Base-by-base conservation (phyloP, 2,329 filamentous ascomycete species). In the Neospermospora avenae region DNA sequence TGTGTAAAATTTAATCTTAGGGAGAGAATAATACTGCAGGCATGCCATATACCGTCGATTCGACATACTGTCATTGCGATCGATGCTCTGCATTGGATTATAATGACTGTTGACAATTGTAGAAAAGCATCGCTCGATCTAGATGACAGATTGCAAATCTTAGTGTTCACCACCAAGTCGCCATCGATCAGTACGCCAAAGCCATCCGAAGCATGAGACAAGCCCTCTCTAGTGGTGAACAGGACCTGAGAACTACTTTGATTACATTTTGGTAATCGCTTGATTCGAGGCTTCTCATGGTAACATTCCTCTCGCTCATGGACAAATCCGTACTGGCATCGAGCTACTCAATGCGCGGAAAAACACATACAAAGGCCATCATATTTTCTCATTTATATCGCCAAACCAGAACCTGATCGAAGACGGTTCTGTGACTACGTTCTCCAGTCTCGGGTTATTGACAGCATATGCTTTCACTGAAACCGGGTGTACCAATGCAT, bases 361-460 rank as follows among this genome's bases (percentile, higher is more conserved):
- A 22, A 2, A 70, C 66, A 44, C 54, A 5, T 61, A 61, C 14
- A 34, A 46, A 11, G 18, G 34, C 5, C 18, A 63, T 3, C 18
- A 35, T 2, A 39, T 53, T 4, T 20, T 53, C 7, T 45, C 51
- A 2, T 48, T 44, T 20, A 24, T 22, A 24, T 61, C 61, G 6
- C 61, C 63, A 24, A 46, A 55, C 14, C 41, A 56, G 14, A n/a
- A 57, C 24, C 31, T 60, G 2, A 41, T 64, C 34, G 83, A 85
- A 64, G 79, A 84, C 58, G 83, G 85, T 64, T 76, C 86, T 22
- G 75, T 83, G 11, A 80, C 81, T 49, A 84, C 85, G 74, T 85
- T 86, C 67, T 84, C 80, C 1, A 78, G 83, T 3, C 74, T 86
- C 2, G 82, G 81, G 3, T 83, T 86, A 39, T 83, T 85, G 68